Evolutionary conservation across 345 rosid species (phyloP).

Genomic region (Cardiospermum halicacabum): DNA sequence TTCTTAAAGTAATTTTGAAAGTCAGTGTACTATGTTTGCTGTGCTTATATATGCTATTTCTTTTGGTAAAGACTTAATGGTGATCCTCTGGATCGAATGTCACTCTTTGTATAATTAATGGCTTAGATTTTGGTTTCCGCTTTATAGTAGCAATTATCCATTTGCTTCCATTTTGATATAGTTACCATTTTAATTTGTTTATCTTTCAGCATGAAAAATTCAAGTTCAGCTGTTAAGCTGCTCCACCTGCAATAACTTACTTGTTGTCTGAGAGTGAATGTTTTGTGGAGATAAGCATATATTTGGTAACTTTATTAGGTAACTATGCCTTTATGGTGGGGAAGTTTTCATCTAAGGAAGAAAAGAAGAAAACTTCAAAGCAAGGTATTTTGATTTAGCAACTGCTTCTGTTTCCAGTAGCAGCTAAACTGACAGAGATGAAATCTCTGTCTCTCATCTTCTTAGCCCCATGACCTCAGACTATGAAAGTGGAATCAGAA

Average conservation of each 20-base stretch:
- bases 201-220: slow-evolving; percentile 16
- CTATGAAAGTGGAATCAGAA: slow-evolving; percentile 59
- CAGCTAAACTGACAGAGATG: slow-evolving; percentile 61
- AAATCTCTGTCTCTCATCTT: slow-evolving; percentile 50
- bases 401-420: slow-evolving; percentile 65
- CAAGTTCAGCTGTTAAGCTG: slow-evolving; percentile 21
- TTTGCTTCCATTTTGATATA: background rate
- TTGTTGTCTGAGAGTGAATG: slow-evolving; percentile 16
- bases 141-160: slow-evolving; percentile 8
- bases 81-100: background rate
- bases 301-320: background rate
- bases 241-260: slow-evolving; percentile 17
- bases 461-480: slow-evolving; percentile 71
- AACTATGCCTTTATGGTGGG: slow-evolving; percentile 74
- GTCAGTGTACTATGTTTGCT: background rate
- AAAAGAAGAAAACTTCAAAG: slow-evolving; percentile 67
- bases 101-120: background rate
- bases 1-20: background rate
- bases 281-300: slow-evolving; percentile 18
- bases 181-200: slow-evolving; percentile 19
- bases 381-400: slow-evolving; percentile 68
- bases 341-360: slow-evolving; percentile 60
- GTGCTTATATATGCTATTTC: background rate
- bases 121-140: slow-evolving; percentile 1
- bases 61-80: slow-evolving; percentile 2